A percentile compares a stretch with the other conserved stretches of the same genome.
phyloP scores from a whole-genome alignment of 176 grass and related monocot genomes.

The Aegilops sharonensis region DNA sequence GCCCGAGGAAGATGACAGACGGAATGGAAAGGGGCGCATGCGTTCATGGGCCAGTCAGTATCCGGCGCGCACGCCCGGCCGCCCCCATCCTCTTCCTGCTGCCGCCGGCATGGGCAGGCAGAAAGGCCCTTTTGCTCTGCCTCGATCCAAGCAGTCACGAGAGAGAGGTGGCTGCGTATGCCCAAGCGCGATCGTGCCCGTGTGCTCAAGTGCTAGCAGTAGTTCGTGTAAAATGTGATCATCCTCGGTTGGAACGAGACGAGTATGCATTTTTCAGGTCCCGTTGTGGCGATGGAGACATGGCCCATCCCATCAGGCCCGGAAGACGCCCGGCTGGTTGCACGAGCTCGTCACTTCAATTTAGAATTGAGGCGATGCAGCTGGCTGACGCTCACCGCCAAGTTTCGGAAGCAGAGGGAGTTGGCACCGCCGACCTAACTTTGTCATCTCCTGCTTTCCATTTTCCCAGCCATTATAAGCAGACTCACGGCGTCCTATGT shows the following conservation, averaged over 20 bases:
- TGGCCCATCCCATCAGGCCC: too few species aligned
- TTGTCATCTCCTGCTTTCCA: not conserved
- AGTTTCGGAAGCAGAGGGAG: not conserved
- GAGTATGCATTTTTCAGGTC: not conserved
- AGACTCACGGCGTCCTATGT: not conserved
- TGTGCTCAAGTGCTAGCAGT: too few species aligned
- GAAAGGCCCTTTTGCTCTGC: not conserved
- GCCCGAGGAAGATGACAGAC: not conserved
- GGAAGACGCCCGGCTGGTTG: not conserved
- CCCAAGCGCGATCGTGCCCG: not conserved
- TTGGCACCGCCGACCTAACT: not conserved
- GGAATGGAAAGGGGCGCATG: not conserved
- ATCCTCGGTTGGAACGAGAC: not conserved
- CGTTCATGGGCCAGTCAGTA: not conserved
- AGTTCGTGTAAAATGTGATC: not conserved
- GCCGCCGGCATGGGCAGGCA: constrained; percentile 12
- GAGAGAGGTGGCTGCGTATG: not conserved
- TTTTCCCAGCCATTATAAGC: too few species aligned
- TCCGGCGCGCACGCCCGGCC: not conserved
- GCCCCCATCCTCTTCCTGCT: not conserved
- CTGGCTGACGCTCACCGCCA: not conserved
- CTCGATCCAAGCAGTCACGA: not conserved
- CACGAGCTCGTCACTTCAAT: not conserved
- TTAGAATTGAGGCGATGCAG: not conserved
- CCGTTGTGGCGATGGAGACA: not conserved